These are phyloP conservation scores for Fusarium graminum DNA, from an alignment of 2,329 filamentous ascomycete genomes.

Conservation along the genomic window DNA sequence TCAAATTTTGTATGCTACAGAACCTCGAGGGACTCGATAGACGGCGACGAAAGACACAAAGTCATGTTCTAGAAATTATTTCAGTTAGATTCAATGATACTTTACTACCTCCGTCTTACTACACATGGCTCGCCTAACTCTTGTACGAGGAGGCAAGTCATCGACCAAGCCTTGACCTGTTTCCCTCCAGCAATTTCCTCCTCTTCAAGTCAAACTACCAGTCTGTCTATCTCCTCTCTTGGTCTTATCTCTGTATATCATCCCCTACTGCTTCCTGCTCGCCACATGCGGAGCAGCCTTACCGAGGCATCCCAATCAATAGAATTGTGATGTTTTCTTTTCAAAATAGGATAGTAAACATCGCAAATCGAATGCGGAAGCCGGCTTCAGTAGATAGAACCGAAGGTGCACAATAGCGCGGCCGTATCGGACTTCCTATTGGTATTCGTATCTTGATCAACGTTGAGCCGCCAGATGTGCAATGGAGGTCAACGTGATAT, in stretches of 20 bases:
- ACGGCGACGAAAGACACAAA: neutral
- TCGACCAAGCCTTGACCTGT: slow-evolving; percentile 16
- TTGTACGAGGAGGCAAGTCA: slow-evolving; percentile 11
- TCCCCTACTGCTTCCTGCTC: slow-evolving; percentile 2
- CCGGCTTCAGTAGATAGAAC: slow-evolving; percentile 4
- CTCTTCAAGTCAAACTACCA: slow-evolving; percentile 20
- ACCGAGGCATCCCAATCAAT: slow-evolving; percentile 16
- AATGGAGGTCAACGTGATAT: slow-evolving; percentile 37
- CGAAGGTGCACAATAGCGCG: slow-evolving; percentile 10
- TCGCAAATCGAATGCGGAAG: slow-evolving; percentile 28
- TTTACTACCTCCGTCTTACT: slow-evolving; percentile 6
- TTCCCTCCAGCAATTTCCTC: slow-evolving; percentile 15
- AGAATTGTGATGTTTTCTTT: slow-evolving; percentile 7
- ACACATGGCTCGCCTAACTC: slow-evolving; percentile 13
- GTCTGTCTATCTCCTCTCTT: slow-evolving; percentile 17
- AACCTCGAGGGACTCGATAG: neutral
- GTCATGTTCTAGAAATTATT: neutral
- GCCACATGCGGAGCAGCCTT: slow-evolving; percentile 11
- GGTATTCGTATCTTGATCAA: slow-evolving; percentile 7
- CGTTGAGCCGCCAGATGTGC: slow-evolving; percentile 33
- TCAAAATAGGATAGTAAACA: slow-evolving; percentile 25
- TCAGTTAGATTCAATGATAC: slow-evolving; percentile 5
- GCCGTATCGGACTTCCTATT: slow-evolving; percentile 10
- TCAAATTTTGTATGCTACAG: neutral
- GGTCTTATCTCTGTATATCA: slow-evolving; percentile 6